Percentiles rank a stretch among this genome's conserved stretches.
Conservation (phyloP, 768 basidiomycete genomes). For the Tricholomella constricta region DNA sequence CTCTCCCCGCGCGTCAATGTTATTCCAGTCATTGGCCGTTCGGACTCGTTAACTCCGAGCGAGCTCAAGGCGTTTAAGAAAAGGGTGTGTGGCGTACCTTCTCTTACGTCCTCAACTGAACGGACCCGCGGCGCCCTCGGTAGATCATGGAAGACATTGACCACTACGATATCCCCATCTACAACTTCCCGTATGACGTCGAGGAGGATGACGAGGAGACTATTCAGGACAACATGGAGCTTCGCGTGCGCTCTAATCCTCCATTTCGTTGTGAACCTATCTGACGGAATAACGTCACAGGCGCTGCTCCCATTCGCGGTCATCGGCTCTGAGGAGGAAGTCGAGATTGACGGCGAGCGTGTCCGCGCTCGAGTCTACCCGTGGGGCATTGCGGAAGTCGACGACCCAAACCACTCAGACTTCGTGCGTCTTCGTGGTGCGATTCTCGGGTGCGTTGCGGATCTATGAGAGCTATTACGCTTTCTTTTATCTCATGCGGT, state of each 20-base stretch:
- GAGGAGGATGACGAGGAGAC: conserved; percentile 95
- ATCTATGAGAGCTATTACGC: not conserved
- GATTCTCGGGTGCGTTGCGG: conserved; percentile 54
- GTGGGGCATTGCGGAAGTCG: conserved; percentile 91
- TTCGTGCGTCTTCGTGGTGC: conserved; percentile 78
- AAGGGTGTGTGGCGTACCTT: conserved; percentile 43
- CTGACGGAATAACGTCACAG: conserved; percentile 23
- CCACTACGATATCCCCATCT: conserved; percentile 85
- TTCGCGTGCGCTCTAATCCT: conserved; percentile 54
- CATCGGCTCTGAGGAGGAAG: conserved; percentile 85
- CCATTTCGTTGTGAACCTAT: not conserved
- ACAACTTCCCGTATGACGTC: conserved; percentile 93
- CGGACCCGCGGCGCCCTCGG: conserved; percentile 18
- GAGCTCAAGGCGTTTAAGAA: conserved; percentile 88
- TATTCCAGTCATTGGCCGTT: conserved; percentile 88
- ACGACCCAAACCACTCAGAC: conserved; percentile 91
- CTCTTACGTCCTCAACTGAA: conserved; percentile 16
- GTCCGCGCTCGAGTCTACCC: conserved; percentile 86
- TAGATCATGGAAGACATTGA: conserved; percentile 94
- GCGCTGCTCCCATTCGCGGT: conserved; percentile 84
- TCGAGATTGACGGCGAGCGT: conserved; percentile 76
- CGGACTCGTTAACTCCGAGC: conserved; percentile 80
- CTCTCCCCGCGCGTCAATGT: conserved; percentile 91
- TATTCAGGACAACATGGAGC: conserved; percentile 84
- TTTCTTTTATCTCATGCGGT: conserved; percentile 19